These are phyloP conservation scores for Nymphaea colorata DNA, from an alignment of 164 flowering plant genomes.

Conservation along the genomic window DNA sequence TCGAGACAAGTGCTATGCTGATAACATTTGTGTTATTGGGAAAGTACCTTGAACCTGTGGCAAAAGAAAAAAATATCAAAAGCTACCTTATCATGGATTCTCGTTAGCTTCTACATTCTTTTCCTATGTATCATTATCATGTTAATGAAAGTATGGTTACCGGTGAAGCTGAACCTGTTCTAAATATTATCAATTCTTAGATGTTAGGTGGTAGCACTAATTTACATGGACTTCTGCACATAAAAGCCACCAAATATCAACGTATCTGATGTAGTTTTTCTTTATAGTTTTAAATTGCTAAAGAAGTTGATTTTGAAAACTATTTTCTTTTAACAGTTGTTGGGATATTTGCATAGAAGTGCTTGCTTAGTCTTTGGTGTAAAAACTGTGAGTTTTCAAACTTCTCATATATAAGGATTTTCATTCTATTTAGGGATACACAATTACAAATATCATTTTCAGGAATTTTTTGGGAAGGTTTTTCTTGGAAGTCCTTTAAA, in stretches of 20 bases:
- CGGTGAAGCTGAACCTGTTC: slow-evolving; percentile 77
- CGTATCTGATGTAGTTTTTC: too few species aligned
- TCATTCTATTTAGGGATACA: too few species aligned
- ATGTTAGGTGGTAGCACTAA: slow-evolving; percentile 96
- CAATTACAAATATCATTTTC: too few species aligned
- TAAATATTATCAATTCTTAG: slow-evolving; percentile 50
- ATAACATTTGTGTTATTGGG: slow-evolving; percentile 95
- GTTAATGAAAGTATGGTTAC: slow-evolving; percentile 98
- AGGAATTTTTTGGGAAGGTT: too few species aligned
- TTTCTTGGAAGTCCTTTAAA: too few species aligned
- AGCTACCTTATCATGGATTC: slow-evolving; percentile 75
- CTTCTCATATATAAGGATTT: too few species aligned
- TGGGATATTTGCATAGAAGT: too few species aligned
- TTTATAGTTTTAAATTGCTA: too few species aligned
- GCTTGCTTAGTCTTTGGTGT: too few species aligned
- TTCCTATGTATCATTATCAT: slow-evolving; percentile 12
- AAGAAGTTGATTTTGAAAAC: too few species aligned
- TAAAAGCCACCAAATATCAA: slow-evolving; percentile 90
- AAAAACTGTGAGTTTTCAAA: too few species aligned
- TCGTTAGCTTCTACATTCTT: slow-evolving; percentile 24
- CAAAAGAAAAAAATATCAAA: slow-evolving; percentile 96
- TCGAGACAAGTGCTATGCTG: slow-evolving; percentile 97
- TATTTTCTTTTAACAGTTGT: too few species aligned
- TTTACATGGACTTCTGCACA: slow-evolving; percentile 74
- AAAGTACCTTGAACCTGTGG: slow-evolving; percentile 88